Base-by-base conservation (phyloP, 2,329 filamentous ascomycete genomes). In the Ascochyta rabiei region DNA sequence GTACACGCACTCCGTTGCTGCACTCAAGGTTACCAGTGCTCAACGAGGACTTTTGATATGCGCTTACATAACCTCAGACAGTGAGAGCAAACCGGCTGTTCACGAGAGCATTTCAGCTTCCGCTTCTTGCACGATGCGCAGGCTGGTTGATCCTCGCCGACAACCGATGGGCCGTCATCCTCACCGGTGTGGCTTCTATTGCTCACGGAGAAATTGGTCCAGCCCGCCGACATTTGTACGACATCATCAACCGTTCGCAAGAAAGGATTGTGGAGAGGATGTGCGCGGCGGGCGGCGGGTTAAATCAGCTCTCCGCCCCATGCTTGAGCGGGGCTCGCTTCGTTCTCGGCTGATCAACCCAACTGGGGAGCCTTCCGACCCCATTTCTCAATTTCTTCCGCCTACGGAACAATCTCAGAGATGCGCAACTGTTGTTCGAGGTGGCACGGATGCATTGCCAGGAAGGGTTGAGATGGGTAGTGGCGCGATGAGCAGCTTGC, bases 81-180 rank as follows among this genome's bases (percentile, higher is more conserved):
- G 60, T 73, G 70, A 40, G 64, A 68, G 59, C 69, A 73, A 38
- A 67, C 57, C 13, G 70, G 70, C 13, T 56, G 57, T 33, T 73
- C 70, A 41, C 68, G 60, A 28, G 68, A 70, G 48, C 70, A 73
- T 10, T 66, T 62, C 49, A 73, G 42, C 44, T 73, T 73, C 42
- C 70, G 59, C 54, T 68, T 70, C 57, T 71, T 67, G 56, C 70
- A 73, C 28, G 64, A 68, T 7, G 61, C 62, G 46, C 70, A 73
- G 9, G 69, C 70, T 31, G 70, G 70, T 35, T 58, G 55, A 45
- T 72, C 70, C 19, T 70, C 69, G 16, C 57, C 57, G n/a, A 68
- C 61, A 13, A 60, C 60, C 37, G 62, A 49, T 18, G 60, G 62
- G n/a, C 60, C 62, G 9, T 68, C 68, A 4, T 68, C 66, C 19